Evolutionary conservation across 169 alveolate species (phyloP).

Genomic region (Plasmodium vivax): DNA sequence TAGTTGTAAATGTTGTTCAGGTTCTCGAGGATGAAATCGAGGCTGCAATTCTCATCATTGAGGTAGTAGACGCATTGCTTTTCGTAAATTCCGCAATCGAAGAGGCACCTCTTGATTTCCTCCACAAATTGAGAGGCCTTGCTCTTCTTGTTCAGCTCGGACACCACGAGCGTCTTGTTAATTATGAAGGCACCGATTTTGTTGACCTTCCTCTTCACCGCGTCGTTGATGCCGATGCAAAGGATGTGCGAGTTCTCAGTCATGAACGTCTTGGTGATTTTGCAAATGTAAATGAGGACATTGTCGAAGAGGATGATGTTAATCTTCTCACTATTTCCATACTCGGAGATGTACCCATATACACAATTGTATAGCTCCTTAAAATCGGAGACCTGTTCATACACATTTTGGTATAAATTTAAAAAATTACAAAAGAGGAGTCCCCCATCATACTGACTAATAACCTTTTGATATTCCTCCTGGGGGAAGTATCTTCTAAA

Average conservation of each 20-base stretch:
- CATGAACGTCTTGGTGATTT: slow-evolving; percentile 62
- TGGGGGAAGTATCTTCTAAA: slow-evolving; percentile 45
- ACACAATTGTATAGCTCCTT: slow-evolving; percentile 62
- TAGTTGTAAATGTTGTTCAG: slow-evolving; percentile 63
- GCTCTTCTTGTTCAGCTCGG: slow-evolving; percentile 57
- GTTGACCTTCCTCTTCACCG: slow-evolving; percentile 44
- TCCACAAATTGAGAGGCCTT: slow-evolving; percentile 34
- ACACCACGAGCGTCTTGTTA: slow-evolving; percentile 35
- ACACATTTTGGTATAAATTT: slow-evolving; percentile 51
- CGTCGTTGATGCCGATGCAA: slow-evolving; percentile 67
- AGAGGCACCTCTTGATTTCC: slow-evolving; percentile 59
- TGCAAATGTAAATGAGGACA: slow-evolving; percentile 56
- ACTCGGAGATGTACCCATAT: slow-evolving; percentile 45
- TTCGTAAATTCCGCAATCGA: slow-evolving; percentile 70
- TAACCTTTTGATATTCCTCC: slow-evolving; percentile 15
- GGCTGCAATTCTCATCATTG: slow-evolving; percentile 50
- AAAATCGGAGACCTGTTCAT: slow-evolving; percentile 70
- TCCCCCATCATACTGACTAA: slow-evolving; percentile 3
- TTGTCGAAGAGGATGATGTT: slow-evolving; percentile 54
- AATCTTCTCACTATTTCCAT: slow-evolving; percentile 36
- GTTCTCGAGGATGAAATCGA: slow-evolving; percentile 39
- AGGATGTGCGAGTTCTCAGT: slow-evolving; percentile 55
- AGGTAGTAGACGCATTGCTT: slow-evolving; percentile 52
- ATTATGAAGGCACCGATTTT: slow-evolving; percentile 58
- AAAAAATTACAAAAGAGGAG: slow-evolving; percentile 59